Evolutionary conservation across 2,329 filamentous ascomycete genomes (phyloP).

Genomic region (Colletotrichum gigasporum): DNA sequence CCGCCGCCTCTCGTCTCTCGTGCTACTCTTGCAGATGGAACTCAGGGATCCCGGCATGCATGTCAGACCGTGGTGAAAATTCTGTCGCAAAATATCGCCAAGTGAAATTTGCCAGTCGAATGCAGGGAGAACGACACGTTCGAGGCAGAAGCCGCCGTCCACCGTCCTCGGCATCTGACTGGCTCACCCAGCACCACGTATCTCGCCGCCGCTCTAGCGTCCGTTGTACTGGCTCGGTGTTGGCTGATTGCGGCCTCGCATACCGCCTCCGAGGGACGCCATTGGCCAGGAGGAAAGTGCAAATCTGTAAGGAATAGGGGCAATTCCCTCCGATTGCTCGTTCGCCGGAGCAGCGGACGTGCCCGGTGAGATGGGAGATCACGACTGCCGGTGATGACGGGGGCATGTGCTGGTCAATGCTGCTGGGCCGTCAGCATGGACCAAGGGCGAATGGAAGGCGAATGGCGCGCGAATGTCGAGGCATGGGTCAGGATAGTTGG

Average conservation of each 20-base stretch:
- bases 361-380: background rate
- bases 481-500: background rate
- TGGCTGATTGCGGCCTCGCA: constrained; percentile 9
- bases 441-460: background rate
- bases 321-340: background rate
- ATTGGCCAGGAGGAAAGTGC: constrained; percentile 5
- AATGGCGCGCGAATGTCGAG: background rate
- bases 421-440: constrained; percentile 2
- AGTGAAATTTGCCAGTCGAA: background rate
- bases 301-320: constrained; percentile 20
- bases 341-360: background rate
- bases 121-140: constrained; percentile 24
- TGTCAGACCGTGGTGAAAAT: constrained; percentile 1
- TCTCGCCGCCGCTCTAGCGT: constrained; percentile 6
- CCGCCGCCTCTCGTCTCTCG: background rate
- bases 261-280: background rate
- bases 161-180: background rate
- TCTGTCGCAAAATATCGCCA: background rate
- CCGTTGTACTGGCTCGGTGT: constrained; percentile 17
- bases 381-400: constrained; percentile 3
- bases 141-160: constrained; percentile 3
- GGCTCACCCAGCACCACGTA: constrained; percentile 3
- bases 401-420: background rate
- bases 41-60: background rate
- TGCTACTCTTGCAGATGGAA: background rate